A percentile compares a stretch with the other conserved stretches of the same genome.
These are phyloP conservation scores for Scedosporium apiospermum DNA, from an alignment of 2,329 filamentous ascomycete genomes.

Conservation along the genomic window DNA sequence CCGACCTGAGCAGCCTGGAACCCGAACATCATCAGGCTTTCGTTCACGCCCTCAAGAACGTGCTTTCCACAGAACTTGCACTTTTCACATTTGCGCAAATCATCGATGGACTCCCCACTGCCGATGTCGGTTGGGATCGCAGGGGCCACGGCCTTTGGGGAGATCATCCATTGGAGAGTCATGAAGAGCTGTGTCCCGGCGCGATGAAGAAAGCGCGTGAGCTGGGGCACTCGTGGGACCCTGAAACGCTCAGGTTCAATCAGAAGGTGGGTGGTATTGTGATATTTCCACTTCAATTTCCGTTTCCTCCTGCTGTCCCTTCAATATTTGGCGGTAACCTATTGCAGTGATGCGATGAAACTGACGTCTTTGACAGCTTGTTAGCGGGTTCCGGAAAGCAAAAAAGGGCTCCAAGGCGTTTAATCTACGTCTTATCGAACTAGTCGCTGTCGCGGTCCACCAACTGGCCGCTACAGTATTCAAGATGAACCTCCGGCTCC, in stretches of 20 bases:
- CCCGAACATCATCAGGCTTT: no score
- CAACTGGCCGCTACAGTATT: constrained; percentile 18
- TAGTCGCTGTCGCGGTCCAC: constrained; percentile 19
- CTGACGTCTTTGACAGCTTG: no score
- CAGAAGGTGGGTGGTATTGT: no score
- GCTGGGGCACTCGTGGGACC: constrained; percentile 10
- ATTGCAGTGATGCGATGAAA: no score
- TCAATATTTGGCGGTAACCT: no score
- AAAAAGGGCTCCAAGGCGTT: constrained; percentile 16
- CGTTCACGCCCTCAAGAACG: background rate
- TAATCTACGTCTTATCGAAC: constrained; percentile 19
- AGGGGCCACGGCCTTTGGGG: background rate
- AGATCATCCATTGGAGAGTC: constrained; percentile 6
- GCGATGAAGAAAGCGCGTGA: constrained; percentile 10
- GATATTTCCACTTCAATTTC: no score
- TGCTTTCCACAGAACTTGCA: background rate
- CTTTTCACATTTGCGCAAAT: background rate
- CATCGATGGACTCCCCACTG: background rate
- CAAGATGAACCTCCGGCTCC: constrained; percentile 11
- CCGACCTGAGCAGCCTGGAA: no score
- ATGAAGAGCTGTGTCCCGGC: constrained; percentile 13
- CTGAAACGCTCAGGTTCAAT: constrained; percentile 6
- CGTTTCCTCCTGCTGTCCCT: no score
- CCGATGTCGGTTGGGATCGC: background rate
- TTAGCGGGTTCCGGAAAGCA: constrained; percentile 15